Evolutionary conservation across 2,329 filamentous ascomycete species (phyloP).

Genomic region (Scytalidium lignicola): DNA sequence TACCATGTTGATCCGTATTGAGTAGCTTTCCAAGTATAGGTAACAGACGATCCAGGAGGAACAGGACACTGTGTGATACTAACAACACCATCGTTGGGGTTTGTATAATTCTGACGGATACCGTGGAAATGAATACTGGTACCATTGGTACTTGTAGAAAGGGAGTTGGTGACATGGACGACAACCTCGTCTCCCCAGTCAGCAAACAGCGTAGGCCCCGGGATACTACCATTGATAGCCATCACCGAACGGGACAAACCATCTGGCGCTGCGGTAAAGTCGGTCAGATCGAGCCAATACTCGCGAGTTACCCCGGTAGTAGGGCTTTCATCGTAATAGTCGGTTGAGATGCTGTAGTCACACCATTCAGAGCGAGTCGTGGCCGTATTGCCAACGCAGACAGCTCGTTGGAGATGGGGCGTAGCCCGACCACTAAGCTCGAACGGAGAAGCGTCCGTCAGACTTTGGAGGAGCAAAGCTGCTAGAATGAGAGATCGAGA

Average conservation of each 20-base stretch:
- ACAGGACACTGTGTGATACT: slow-evolving; percentile 60
- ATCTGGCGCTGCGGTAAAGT: slow-evolving; percentile 25
- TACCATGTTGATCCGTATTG: slow-evolving; percentile 51
- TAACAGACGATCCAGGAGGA: slow-evolving; percentile 33
- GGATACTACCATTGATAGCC: slow-evolving; percentile 26
- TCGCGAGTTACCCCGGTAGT: slow-evolving; percentile 43
- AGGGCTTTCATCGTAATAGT: slow-evolving; percentile 33
- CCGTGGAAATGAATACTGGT: slow-evolving; percentile 41
- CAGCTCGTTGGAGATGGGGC: neutral
- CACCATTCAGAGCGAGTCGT: slow-evolving; percentile 35
- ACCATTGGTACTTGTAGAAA: slow-evolving; percentile 26
- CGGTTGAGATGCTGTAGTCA: slow-evolving; percentile 40
- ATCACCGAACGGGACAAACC: slow-evolving; percentile 23
- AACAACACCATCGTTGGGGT: slow-evolving; percentile 36
- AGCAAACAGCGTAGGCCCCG: slow-evolving; percentile 25
- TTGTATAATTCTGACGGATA: slow-evolving; percentile 35
- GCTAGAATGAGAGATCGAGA: neutral
- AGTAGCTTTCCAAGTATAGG: slow-evolving; percentile 16
- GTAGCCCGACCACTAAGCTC: neutral
- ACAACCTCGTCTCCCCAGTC: slow-evolving; percentile 31
- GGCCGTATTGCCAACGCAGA: slow-evolving; percentile 10
- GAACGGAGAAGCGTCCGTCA: neutral
- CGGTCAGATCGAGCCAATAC: slow-evolving; percentile 20
- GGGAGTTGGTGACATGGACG: slow-evolving; percentile 29
- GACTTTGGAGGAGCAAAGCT: neutral